Conservation (phyloP, 208 protist genomes). For the Acanthamoeba royreba region DNA sequence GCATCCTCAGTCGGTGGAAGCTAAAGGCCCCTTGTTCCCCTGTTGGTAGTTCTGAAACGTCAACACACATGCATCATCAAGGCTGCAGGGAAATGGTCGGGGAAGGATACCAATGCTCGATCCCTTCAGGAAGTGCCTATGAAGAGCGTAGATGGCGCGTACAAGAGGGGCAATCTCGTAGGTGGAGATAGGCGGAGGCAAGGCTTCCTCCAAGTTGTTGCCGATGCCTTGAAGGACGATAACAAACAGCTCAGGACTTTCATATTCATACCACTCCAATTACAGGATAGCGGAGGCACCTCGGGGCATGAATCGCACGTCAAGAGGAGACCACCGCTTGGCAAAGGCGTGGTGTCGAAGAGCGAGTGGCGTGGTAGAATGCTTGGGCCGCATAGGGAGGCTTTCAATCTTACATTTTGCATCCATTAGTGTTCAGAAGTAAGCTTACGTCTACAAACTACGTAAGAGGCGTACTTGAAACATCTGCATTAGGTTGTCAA, state of each 20-base stretch:
- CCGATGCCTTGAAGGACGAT: neutral
- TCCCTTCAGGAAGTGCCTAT: neutral
- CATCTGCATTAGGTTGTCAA: too few relatives aligned
- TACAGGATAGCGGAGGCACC: neutral
- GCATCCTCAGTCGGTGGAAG: too few relatives aligned
- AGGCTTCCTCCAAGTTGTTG: neutral
- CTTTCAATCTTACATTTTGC: neutral
- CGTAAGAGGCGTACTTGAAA: neutral
- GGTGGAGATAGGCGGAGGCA: neutral
- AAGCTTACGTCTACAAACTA: neutral
- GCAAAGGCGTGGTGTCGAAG: neutral
- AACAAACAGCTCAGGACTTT: neutral
- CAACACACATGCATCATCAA: too few relatives aligned
- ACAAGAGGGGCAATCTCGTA: neutral
- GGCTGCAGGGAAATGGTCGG: too few relatives aligned
- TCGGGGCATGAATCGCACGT: neutral
- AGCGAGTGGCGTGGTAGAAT: neutral
- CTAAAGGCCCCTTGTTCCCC: too few relatives aligned
- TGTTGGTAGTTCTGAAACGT: too few relatives aligned
- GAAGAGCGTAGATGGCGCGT: neutral
- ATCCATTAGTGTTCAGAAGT: neutral
- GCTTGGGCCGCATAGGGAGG: neutral
- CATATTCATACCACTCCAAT: neutral
- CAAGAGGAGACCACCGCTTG: neutral
- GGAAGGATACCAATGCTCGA: neutral